A percentile compares a stretch with the other conserved stretches of the same genome.
Evolutionary conservation across 352 stramenopile species (phyloP).

Genomic region (Globisporangium yorkense): DNA sequence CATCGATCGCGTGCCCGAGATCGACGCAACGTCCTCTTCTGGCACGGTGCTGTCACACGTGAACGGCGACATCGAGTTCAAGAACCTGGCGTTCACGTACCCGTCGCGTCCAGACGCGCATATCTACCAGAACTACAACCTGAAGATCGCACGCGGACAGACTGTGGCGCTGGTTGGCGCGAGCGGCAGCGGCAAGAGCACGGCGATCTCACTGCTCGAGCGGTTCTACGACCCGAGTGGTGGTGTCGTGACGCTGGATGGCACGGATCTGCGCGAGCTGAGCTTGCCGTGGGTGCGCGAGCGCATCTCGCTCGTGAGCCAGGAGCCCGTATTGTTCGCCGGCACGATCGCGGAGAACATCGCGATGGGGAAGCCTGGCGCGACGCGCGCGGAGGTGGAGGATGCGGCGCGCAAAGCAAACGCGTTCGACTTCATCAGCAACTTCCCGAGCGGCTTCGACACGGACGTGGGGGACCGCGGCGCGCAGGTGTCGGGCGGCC

Average conservation of each 20-base stretch:
- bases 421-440: slow-evolving; percentile 44
- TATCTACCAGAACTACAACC: slow-evolving; percentile 35
- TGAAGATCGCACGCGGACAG: slow-evolving; percentile 35
- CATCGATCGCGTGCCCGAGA: slow-evolving; percentile 32
- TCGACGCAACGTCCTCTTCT: slow-evolving; percentile 4
- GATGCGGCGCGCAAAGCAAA: slow-evolving; percentile 32
- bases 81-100: slow-evolving; percentile 63
- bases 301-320: slow-evolving; percentile 77
- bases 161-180: slow-evolving; percentile 46
- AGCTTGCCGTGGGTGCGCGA: slow-evolving; percentile 57
- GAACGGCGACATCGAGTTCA: slow-evolving; percentile 70
- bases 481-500: slow-evolving; percentile 18
- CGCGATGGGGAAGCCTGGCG: slow-evolving; percentile 32
- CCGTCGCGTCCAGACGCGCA: slow-evolving; percentile 35
- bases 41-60: neutral
- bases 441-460: slow-evolving; percentile 82
- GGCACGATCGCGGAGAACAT: slow-evolving; percentile 12
- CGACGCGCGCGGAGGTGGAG: slow-evolving; percentile 15
- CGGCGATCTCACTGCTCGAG: neutral
- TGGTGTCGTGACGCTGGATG: slow-evolving; percentile 21
- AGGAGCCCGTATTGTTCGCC: neutral
- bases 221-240: neutral
- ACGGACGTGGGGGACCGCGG: slow-evolving; percentile 75
- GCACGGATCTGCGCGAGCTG: slow-evolving; percentile 52
- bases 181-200: neutral